Base-by-base conservation (phyloP, 2,329 filamentous ascomycete genomes). In the Emydomyces testavorans region DNA sequence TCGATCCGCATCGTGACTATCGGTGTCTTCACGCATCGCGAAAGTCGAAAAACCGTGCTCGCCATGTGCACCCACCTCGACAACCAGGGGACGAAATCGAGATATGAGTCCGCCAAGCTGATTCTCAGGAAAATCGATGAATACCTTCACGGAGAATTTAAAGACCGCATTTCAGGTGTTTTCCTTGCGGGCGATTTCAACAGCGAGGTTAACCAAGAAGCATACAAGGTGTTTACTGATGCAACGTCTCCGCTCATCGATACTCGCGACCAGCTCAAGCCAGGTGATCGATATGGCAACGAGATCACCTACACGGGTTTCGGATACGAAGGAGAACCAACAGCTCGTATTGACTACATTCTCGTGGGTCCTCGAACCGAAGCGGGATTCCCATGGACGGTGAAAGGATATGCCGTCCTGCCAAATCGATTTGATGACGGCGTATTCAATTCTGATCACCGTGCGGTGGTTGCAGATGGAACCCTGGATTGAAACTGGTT, bases 41-140 rank as follows among this genome's bases (percentile, higher is more conserved):
- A 54, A 16, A 70, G 63, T 44, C 63, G 62, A 18, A 63, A 62
- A 51, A 63, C 56, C 4, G 56, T 79, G 0, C 63, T 77, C 6
- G 73, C 68, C 1, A 63, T 77, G 64, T 75, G 71, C 56, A 80
- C 77, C 6, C 77, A 80, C 58, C 65, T 79, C 2, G 77, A 80
- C 56, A 68, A 80, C 43, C 63, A 71, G 43, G 75, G 76, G 3
- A 58, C 59, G 1, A 60, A 62, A 4, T 66, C 71, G 0, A 64
- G 77, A 8, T 59, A 66, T n/a, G 70, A 79, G 53, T 67, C 67
- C 15, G 74, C 74, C 3, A 69, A 67, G 52, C 67, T 79, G n/a
- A 72, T 79, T 31, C 58, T 73, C 5, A 54, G 60, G 4, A 62
- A 66, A 40, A 66, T 76, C 34, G 53, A 62, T 31, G 54, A 63